Percentiles rank a stretch among this genome's conserved stretches.
phyloP scores from a whole-genome alignment of 2,329 filamentous ascomycete genomes.

The Paracorniculantispora psalliotae region DNA sequence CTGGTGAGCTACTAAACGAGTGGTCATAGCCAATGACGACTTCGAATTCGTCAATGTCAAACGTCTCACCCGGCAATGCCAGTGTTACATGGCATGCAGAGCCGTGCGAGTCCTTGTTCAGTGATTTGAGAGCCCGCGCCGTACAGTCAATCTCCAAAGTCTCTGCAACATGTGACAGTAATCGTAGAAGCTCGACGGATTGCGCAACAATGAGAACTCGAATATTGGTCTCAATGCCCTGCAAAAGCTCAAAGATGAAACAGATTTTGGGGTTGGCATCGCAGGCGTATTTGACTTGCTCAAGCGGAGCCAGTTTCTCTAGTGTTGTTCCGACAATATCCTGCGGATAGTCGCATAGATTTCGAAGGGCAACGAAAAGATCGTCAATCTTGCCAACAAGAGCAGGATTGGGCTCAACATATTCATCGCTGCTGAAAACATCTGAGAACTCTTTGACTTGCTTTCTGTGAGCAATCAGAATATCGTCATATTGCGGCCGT shows the following conservation, averaged over 20 bases:
- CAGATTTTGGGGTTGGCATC: slow-evolving; percentile 56
- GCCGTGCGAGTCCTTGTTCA: slow-evolving; percentile 23
- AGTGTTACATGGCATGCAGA: slow-evolving; percentile 39
- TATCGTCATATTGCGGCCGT: slow-evolving; percentile 47
- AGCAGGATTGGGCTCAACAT: slow-evolving; percentile 32
- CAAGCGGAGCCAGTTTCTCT: slow-evolving; percentile 32
- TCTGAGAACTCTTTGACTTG: slow-evolving; percentile 42
- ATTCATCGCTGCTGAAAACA: slow-evolving; percentile 36
- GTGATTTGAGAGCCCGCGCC: slow-evolving; percentile 27
- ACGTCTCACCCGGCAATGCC: slow-evolving; percentile 34
- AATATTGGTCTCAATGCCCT: slow-evolving; percentile 37
- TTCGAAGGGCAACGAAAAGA: slow-evolving; percentile 46
- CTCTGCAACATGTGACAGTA: slow-evolving; percentile 47
- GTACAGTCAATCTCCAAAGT: slow-evolving; percentile 32
- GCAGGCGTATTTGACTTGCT: slow-evolving; percentile 48
- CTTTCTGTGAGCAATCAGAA: slow-evolving; percentile 38
- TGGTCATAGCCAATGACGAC: slow-evolving; percentile 52
- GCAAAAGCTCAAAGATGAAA: slow-evolving; percentile 53
- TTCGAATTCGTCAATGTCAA: slow-evolving; percentile 39
- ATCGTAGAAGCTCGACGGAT: slow-evolving; percentile 43
- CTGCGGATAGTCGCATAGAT: slow-evolving; percentile 54
- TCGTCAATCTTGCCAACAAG: slow-evolving; percentile 44
- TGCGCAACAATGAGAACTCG: slow-evolving; percentile 51
- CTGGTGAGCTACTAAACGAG: slow-evolving; percentile 37
- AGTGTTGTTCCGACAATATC: slow-evolving; percentile 42